Base-by-base conservation (phyloP, 2,329 filamentous ascomycete species). In the Cladosporium sp. region DNA sequence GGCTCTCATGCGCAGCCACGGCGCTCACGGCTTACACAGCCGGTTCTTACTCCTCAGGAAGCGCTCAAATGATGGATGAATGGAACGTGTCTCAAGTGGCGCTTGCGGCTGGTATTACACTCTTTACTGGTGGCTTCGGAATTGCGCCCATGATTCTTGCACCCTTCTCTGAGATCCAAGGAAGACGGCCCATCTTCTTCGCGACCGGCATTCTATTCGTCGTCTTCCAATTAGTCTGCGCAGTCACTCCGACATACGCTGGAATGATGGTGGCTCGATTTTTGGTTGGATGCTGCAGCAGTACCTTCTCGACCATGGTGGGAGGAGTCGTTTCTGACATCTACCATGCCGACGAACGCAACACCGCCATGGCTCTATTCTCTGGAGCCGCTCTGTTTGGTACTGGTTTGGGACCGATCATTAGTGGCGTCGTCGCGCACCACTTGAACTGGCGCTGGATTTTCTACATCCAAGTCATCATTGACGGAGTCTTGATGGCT, bases 301-400 rank as follows among this genome's bases (percentile, higher is more conserved):
- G 87, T 51, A 85, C 83, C 0, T 96, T 95, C 70, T 91, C 88
- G 45, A 94, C 90, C 20, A 92, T 96, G 82, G 88, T 96, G 0
- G 92, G 92, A n/a, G 92, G 92, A 3, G 89, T 97, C 3, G 88
- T 97, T 40, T 88, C 88, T 52, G 92, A 97, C 69, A 83, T 96
- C 60, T 96, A 92, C 76, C 84, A 87, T 50, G 85, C 89, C 9
- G 77, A 89, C 60, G 86, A 89, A 45, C 81, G 93, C 36, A 96
- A 97, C 67, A 91, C 88, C 0, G 89, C 92, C 0, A 96, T 97
- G 93, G 88, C 90, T 0, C 71, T 96, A 0, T 97, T 96, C 72
- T 88, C 88, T n/a, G 90, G 88, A 0, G 79, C 81, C 3, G 92
- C 91, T 0, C 76, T 97, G 0, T 80, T 88, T 9, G 93, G 91